A percentile compares a stretch with the other conserved stretches of the same genome.
Evolutionary conservation across 306 rosid species (phyloP).

Genomic region (Lathyrus tuberosus): DNA sequence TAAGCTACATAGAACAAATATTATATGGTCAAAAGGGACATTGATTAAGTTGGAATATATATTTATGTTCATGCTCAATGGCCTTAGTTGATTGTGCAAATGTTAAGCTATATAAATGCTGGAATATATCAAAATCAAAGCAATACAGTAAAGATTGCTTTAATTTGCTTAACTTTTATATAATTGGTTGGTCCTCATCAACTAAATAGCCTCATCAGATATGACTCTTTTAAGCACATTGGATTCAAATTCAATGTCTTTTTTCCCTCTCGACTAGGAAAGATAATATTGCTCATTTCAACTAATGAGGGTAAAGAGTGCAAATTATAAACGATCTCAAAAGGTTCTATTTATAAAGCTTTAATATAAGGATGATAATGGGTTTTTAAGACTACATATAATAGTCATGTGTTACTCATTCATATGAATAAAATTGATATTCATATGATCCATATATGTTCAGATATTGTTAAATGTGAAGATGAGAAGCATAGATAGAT

Average conservation of each 20-base stretch:
- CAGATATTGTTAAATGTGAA: too few relatives aligned
- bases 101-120: constrained; percentile 11
- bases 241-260: constrained; percentile 14
- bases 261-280: background rate
- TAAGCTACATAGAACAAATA: constrained; percentile 33
- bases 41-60: constrained; percentile 45
- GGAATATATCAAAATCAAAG: constrained; percentile 42
- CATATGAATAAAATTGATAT: too few relatives aligned
- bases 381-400: too few relatives aligned
- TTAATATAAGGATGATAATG: too few relatives aligned
- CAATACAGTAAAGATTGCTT: constrained; percentile 26
- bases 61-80: constrained; percentile 40
- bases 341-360: too few relatives aligned
- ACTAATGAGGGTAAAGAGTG: too few relatives aligned
- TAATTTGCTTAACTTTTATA: constrained; percentile 19
- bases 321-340: too few relatives aligned
- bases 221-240: constrained; percentile 29
- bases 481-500: too few relatives aligned
- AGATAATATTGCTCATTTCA: too few relatives aligned
- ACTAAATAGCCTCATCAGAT: constrained; percentile 34
- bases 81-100: constrained; percentile 34
- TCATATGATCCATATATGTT: too few relatives aligned
- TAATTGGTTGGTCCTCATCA: constrained; percentile 38
- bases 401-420: too few relatives aligned
- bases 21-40: constrained; percentile 41